Base-by-base conservation (phyloP, 2,329 filamentous ascomycete species). In the Fusarium globosum region DNA sequence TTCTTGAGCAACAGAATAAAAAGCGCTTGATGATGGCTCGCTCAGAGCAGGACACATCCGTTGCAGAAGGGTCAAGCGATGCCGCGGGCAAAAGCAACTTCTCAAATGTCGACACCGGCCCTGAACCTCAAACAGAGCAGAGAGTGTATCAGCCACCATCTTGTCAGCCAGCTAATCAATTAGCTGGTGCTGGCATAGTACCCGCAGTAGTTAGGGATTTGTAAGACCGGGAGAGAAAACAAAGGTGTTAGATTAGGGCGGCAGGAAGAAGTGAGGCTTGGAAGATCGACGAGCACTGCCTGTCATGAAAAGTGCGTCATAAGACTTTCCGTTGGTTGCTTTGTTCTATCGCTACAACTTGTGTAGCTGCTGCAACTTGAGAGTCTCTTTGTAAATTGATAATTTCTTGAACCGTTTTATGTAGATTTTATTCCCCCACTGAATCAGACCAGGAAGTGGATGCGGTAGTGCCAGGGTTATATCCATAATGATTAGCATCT, bases 51-150 rank as follows among this genome's bases (percentile, higher is more conserved):
- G 20, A 39, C 10, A 6, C 16, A 36, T 1, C 16, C 35, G 16
- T 6, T 39, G 18, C 6, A 21, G 20, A 21, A 21, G 11, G 11
- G 11, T 7, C 12, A 39, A 21, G 12, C 3, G 38, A 41, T 41
- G 39, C 39, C 9, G 39, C 39, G 20, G 10, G 39, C 7, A 21
- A 41, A 41, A 14, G 39, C 39, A 41, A 8, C 7, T 41, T n/a
- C 12, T 41, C 18, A 14, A 21, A 10, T n/a, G 21, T n/a, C 39
- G 21, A 41, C 39, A 2, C 0, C 2, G 13, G 0, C 21, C 13
- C 7, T 9, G 9, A n/a, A 9, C 20, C 12, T 7, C 13, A 39
- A 9, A 14, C 21, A 0, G 20, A 21, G 13, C 20, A 39, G 7
- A 14, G 20, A 39, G 8, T 21, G 8, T 3, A 39, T 8, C 12